Conservation (phyloP, 169 alveolate species). For the Amoebophrya sp. region DNA sequence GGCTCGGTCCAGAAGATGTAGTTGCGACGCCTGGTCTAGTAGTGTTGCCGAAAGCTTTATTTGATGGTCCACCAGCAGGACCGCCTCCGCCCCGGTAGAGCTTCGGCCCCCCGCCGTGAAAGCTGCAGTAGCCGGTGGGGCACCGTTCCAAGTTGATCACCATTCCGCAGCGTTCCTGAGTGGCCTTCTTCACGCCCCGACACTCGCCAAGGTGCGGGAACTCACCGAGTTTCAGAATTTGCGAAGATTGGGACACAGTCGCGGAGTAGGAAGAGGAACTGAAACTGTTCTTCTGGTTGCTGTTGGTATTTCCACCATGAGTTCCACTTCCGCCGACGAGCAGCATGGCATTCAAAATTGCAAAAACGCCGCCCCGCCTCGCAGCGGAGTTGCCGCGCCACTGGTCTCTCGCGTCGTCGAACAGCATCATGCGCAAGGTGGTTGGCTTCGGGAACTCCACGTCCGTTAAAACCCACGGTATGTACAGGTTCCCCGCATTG, state of each 20-base stretch:
- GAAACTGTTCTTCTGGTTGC: too few species aligned
- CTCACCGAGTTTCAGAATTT: background rate
- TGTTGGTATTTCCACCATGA: too few species aligned
- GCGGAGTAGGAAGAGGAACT: too few species aligned
- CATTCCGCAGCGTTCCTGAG: background rate
- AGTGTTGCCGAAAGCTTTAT: background rate
- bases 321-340: too few species aligned
- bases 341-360: background rate
- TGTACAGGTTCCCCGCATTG: background rate
- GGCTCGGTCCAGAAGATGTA: background rate
- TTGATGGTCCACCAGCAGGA: background rate
- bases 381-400: background rate
- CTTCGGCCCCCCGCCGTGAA: background rate
- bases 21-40: background rate
- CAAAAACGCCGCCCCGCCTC: background rate
- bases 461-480: background rate
- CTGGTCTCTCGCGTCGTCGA: background rate
- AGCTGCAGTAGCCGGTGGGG: background rate
- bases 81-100: background rate
- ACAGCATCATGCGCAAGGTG: background rate
- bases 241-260: background rate
- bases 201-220: background rate
- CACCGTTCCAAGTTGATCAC: background rate
- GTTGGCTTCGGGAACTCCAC: background rate
- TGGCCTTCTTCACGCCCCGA: background rate